Conservation (phyloP, 2,329 filamentous ascomycete genomes). For the Arthrobotrys musiformis region DNA sequence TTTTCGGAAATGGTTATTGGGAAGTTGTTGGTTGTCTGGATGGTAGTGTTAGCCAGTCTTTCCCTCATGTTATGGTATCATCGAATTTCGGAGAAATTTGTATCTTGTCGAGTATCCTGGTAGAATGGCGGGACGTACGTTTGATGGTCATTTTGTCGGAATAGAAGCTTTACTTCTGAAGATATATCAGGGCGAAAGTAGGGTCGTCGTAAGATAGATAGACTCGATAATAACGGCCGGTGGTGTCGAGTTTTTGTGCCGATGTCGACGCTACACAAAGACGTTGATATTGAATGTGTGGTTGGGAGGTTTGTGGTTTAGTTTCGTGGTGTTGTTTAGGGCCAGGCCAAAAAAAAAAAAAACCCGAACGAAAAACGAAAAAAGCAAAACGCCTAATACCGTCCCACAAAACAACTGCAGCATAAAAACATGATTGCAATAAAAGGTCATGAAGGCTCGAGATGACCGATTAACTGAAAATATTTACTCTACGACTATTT, state of each 20-base stretch:
- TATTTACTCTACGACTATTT: too few relatives aligned
- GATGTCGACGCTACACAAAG: constrained; percentile 1
- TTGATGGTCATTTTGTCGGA: constrained; percentile 44
- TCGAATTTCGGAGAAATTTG: background rate
- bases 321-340: constrained; percentile 24
- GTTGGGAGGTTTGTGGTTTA: constrained; percentile 16
- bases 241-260: background rate
- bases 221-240: background rate
- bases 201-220: background rate
- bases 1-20: constrained; percentile 83
- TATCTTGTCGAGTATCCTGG: background rate
- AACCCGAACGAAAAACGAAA: constrained; percentile 9
- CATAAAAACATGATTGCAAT: too few relatives aligned
- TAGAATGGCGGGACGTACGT: constrained; percentile 7
- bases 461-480: too few relatives aligned
- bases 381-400: too few relatives aligned
- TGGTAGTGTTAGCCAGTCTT: constrained; percentile 4
- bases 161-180: background rate
- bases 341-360: background rate
- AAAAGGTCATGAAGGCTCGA: too few relatives aligned
- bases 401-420: too few relatives aligned
- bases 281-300: constrained; percentile 33
- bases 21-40: constrained; percentile 58
- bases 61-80: background rate
- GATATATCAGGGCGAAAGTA: constrained; percentile 18